Evolutionary conservation across 2,329 filamentous ascomycete genomes (phyloP).

Genomic region (Cryphonectria carpinicola): DNA sequence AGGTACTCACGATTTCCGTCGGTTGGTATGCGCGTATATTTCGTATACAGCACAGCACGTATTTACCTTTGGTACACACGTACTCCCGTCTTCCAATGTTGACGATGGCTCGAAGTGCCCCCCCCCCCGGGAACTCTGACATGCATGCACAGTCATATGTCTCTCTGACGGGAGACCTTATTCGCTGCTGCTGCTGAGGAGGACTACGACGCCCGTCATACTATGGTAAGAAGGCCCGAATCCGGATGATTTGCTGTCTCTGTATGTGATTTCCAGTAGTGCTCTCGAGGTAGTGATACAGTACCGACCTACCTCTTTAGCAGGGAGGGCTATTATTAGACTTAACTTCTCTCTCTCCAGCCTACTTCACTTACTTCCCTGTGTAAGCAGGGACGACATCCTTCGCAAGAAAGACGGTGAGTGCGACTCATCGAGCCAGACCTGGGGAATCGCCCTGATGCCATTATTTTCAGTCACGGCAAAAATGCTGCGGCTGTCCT

Average conservation of each 20-base stretch:
- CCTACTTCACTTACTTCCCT: not conserved
- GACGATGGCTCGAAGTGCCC: not conserved
- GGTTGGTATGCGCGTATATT: not conserved
- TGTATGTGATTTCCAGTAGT: not conserved
- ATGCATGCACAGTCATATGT: slow-evolving; percentile 4
- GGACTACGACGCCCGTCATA: not conserved
- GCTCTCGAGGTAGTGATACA: not conserved
- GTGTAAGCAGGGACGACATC: not conserved
- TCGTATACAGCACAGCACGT: not conserved
- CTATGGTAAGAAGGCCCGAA: slow-evolving; percentile 11
- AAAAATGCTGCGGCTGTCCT: not conserved
- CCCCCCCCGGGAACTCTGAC: not conserved
- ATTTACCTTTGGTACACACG: not conserved
- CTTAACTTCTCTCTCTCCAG: not conserved
- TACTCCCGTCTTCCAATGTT: not conserved
- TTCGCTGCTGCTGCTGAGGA: slow-evolving; percentile 14
- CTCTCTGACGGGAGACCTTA: not conserved
- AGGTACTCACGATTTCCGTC: not conserved
- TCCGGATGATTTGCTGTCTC: not conserved
- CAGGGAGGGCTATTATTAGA: not conserved
- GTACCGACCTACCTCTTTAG: not conserved
- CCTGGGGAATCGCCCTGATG: not conserved
- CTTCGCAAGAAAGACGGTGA: not conserved
- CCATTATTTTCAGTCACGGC: not conserved
- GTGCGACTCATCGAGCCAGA: not conserved